Evolutionary conservation across 78 protist genomes (phyloP), one percentile per base, ranked within the genome.

Genomic region (Monocercomonoides exilis): DNA sequence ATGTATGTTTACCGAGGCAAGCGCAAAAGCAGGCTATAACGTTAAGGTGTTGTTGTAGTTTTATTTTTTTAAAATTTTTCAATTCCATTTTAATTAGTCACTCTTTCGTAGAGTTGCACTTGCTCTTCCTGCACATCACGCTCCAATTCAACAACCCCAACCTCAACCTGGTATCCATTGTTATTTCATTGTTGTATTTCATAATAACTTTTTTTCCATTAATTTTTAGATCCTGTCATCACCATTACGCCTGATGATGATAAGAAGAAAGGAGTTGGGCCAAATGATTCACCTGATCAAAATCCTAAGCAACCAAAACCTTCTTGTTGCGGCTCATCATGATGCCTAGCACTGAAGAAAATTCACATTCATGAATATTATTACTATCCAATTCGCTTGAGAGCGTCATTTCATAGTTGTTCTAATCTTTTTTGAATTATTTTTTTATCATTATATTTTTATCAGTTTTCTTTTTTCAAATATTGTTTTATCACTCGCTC

Each of bases 1-100:
- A 36, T 92, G 93, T 11, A 88, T 97, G 94, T 96, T 95, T 87
- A 92, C 95, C 21, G 99, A 97, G 77, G 93, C 97, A 0, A 84
- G 92, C 0, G 97, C 99, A 4, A 96, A 96, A 87, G 96, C 41
- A 0, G 96, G 96, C 36, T 93, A 86, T 87, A 95, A 95, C 81
- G 88, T 95, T 44, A 95, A 94, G 85, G 87, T 54, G 38, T 11
- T n/a, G n/a, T n/a, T n/a, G n/a, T n/a, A n/a, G n/a, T n/a, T n/a
- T n/a, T n/a, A n/a, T n/a, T n/a, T n/a, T n/a, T n/a, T n/a, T n/a
- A n/a, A n/a, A n/a, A n/a, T n/a, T n/a, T n/a, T n/a, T n/a, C n/a
- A n/a, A n/a, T n/a, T n/a, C n/a, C n/a, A n/a, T n/a, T n/a, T n/a
- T n/a, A n/a, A n/a, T n/a, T n/a, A n/a, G 82, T 21, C 82, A 41